Base-by-base conservation (phyloP, 2,329 filamentous ascomycete genomes). In the Colletotrichum costaricense region DNA sequence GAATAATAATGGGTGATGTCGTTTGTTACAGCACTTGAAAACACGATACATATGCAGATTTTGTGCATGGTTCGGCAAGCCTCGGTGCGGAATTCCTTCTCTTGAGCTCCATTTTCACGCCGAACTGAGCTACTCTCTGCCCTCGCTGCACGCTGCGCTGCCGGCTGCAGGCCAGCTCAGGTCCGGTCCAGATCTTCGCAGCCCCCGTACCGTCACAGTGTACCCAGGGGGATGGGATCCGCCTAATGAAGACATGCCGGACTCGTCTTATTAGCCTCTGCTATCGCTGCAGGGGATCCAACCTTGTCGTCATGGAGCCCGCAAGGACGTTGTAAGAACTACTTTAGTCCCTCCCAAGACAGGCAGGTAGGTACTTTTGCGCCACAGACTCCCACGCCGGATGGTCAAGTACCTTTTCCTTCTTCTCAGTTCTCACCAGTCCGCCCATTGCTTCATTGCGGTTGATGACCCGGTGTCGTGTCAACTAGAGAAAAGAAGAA, bases 241-340 rank as follows among this genome's bases (percentile, higher is more conserved):
- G n/a, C 72, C 72, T 74, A 68, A 68, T 55, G 65, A 63, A 68
- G 72, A 75, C 72, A 73, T 72, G 74, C 72, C 74, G 74, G 68
- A 69, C 72, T 55, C 74, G 63, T 75, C 74, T 73, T 73, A 72
- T 72, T 74, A 75, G 74, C 62, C 63, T 75, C 68, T 69, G 38
- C 42, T 70, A 69, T 75, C 58, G 73, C 64, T 69, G 68, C 74
- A 74, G 65, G 74, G 67, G 60, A 62, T 49, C 35, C 59, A 73
- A 64, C 72, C 69, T 68, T 72, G 69, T 64, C 57, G 46, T 52
- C 42, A n/a, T 30, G 54, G 22, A 67, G 33, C 64, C 59, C 69
- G 35, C 67, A 35, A 62, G 46, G 68, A 63, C 63, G 69, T 67
- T 67, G 69, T 57, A 64, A 63, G 64, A 63, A 54, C 59, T 56